Conservation (phyloP, 176 grass and related monocot genomes). For the Oryza glumipatula region DNA sequence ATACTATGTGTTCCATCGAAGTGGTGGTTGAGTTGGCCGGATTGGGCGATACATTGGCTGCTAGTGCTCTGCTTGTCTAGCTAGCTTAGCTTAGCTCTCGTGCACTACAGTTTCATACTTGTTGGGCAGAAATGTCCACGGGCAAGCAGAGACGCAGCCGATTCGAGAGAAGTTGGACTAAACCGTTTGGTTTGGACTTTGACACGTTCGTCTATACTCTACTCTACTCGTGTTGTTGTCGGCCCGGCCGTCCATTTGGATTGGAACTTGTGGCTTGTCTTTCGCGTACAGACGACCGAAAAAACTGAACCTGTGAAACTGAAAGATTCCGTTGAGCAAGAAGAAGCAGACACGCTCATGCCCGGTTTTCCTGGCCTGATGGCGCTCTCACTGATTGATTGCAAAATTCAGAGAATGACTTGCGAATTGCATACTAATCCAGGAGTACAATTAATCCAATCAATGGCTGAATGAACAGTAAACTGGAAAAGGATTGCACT, state of each 20-base stretch:
- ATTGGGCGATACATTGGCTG: neutral
- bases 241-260: neutral
- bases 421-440: neutral
- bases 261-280: conserved; percentile 3
- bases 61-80: neutral
- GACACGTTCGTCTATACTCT: neutral
- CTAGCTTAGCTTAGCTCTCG: neutral
- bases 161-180: neutral
- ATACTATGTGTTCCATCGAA: neutral
- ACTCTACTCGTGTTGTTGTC: neutral
- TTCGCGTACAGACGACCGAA: neutral
- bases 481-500: neutral
- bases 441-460: neutral
- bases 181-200: neutral
- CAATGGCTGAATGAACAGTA: neutral
- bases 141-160: too few species aligned
- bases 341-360: neutral
- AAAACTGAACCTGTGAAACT: neutral
- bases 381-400: neutral
- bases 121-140: neutral
- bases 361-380: neutral
- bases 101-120: neutral
- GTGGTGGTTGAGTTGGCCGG: neutral
- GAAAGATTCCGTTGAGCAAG: neutral
- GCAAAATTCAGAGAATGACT: neutral